Conservation (phyloP, 768 basidiomycete species). For the Macrolepiota dolichaula region DNA sequence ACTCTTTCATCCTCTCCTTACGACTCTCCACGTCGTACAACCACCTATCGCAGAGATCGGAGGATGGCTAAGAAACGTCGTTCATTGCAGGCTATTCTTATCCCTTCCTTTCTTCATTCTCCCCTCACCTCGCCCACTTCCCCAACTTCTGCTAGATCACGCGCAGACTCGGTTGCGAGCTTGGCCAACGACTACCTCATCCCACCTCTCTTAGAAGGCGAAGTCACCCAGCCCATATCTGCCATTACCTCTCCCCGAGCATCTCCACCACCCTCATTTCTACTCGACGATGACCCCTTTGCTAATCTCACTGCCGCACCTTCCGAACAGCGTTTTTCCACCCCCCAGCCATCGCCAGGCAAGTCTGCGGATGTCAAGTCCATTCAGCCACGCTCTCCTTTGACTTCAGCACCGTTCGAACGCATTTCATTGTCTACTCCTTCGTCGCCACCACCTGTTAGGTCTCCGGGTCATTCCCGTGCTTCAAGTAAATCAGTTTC, state of each 20-base stretch:
- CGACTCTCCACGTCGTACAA: constrained; percentile 4
- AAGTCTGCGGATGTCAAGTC: constrained; percentile 10
- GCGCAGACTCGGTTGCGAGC: background rate
- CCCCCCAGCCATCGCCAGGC: constrained; percentile 16
- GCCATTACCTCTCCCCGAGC: constrained; percentile 18
- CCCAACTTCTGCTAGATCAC: constrained; percentile 10
- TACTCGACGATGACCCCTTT: constrained; percentile 75
- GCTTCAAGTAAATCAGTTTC: constrained; percentile 7
- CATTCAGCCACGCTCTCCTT: constrained; percentile 23
- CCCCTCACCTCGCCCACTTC: constrained; percentile 22
- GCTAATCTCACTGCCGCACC: constrained; percentile 48
- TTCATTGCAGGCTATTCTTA: constrained; percentile 50
- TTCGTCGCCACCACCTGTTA: constrained; percentile 2
- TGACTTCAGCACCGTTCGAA: constrained; percentile 19
- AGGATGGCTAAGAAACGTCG: constrained; percentile 47
- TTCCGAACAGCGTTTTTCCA: constrained; percentile 11
- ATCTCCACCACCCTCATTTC: constrained; percentile 39
- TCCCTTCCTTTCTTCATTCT: constrained; percentile 41
- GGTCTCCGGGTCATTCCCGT: constrained; percentile 2
- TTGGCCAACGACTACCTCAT: constrained; percentile 6
- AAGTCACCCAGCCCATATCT: constrained; percentile 11
- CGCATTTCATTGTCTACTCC: constrained; percentile 1
- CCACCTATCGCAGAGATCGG: background rate
- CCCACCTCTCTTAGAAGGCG: constrained; percentile 9
- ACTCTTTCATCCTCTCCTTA: constrained; percentile 14